Evolutionary conservation across 768 basidiomycete genomes (phyloP), one percentile per base, ranked within the genome.

Genomic region (Xerocomellus chrysenteron): DNA sequence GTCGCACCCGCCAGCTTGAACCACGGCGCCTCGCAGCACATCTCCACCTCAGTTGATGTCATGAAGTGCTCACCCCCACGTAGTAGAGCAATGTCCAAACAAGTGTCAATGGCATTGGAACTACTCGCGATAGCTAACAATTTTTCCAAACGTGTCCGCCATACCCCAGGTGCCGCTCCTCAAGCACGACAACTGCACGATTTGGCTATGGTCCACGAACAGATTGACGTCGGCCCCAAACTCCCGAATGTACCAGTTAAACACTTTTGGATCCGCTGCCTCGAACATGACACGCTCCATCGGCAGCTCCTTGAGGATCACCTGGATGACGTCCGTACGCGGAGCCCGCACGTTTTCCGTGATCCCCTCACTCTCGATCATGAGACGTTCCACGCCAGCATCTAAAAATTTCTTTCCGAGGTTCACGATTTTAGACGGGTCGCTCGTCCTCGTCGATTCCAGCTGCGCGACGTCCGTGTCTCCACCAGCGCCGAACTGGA

Each of bases 311-410:
- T 73, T 71, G 30, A 72, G 74, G 39, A 80, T 75, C 11, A 69
- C 68, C 26, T 75, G 76, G 47, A 79, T 77, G 37, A 73, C 76
- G 57, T 80, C 78, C 46, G 74, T 77, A 8, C 75, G 71, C 75
- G 73, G 77, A 16, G 55, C 61, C 40, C 67, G 63, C 30, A 79
- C 77, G 62, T 79, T 79, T 61, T 79, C 78, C 1, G 77, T 78
- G 60, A 79, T 78, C 13, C 77, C 76, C 55, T 77, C 78, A 53
- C 74, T 76, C 59, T 80, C 77, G 47, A 78, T 80, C 77, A 77
- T 75, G 44, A 78, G 73, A 68, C 76, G 76, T 67, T 79, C 60
- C 11, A 76, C 74, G 6, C 76, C 76, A 1, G 75, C 75, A n/a
- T 79, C 68, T 6, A 79, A 52, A 52, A 79, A 75, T 7, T 60